Evolutionary conservation across 176 grass and related monocot species (phyloP).

Genomic region (Avena eriantha): DNA sequence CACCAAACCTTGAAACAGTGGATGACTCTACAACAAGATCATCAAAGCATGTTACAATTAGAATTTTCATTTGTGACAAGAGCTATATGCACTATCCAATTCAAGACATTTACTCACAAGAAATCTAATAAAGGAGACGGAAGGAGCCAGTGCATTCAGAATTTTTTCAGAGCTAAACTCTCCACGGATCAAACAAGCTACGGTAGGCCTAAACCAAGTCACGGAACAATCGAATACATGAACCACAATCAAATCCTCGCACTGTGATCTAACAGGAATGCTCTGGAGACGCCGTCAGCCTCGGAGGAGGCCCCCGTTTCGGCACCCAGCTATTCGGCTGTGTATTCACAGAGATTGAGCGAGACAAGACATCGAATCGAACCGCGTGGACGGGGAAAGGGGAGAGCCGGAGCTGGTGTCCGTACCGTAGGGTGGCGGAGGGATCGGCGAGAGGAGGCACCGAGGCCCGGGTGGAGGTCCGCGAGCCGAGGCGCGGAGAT

Average conservation of each 20-base stretch:
- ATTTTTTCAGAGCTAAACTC: background rate
- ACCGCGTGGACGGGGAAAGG: background rate
- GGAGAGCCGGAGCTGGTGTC: background rate
- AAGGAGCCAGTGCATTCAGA: background rate
- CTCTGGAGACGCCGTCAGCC: background rate
- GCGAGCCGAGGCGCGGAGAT: slow-evolving; percentile 65
- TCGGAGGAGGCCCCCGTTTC: background rate
- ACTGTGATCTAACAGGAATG: slow-evolving; percentile 9
- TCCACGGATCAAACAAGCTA: slow-evolving; percentile 5
- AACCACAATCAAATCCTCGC: background rate
- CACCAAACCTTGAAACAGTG: slow-evolving; percentile 30
- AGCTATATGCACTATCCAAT: background rate
- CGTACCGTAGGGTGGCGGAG: slow-evolving; percentile 40
- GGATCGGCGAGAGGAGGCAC: slow-evolving; percentile 42
- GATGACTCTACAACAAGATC: background rate
- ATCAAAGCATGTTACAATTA: background rate
- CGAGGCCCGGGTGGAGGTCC: slow-evolving; percentile 45
- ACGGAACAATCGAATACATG: background rate
- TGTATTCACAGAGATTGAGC: too few species aligned
- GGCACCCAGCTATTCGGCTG: background rate
- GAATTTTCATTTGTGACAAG: background rate
- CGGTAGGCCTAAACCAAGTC: background rate
- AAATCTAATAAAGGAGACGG: background rate
- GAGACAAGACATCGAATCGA: slow-evolving; percentile 30
- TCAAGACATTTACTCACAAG: background rate